phyloP scores from a whole-genome alignment of 1,284 basidiomycete genomes.

The Heterobasidion annosum region DNA sequence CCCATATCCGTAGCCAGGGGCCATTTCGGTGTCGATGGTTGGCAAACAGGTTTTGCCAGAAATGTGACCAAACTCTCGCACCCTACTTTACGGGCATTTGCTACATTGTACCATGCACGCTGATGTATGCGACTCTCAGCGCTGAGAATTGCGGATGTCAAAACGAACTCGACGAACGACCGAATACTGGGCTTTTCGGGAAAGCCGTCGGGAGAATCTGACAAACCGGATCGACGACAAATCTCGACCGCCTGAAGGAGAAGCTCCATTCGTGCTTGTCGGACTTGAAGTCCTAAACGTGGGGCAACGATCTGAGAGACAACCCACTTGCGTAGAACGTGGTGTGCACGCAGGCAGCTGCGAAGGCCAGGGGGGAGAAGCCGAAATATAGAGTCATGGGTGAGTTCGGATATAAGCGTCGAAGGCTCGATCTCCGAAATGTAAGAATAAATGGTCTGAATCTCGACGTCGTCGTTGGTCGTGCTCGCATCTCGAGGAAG shows the following conservation, averaged over 20 bases:
- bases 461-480: conserved; percentile 53
- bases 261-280: conserved; percentile 67
- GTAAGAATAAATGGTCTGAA: conserved; percentile 68
- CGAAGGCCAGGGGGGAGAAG: conserved; percentile 65
- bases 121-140: conserved; percentile 66
- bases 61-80: conserved; percentile 54
- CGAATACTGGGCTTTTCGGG: conserved; percentile 52
- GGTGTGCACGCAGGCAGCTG: conserved; percentile 65
- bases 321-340: conserved; percentile 69
- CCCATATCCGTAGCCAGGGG: conserved; percentile 65
- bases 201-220: conserved; percentile 17
- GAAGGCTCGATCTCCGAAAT: conserved; percentile 65
- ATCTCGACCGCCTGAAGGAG: conserved; percentile 64
- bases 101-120: conserved; percentile 66
- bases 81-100: conserved; percentile 42
- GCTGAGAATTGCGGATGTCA: conserved; percentile 63
- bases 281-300: conserved; percentile 45
- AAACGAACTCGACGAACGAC: conserved; percentile 69
- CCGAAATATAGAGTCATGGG: conserved; percentile 61
- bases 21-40: conserved; percentile 34
- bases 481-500: conserved; percentile 40
- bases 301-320: conserved; percentile 57
- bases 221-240: conserved; percentile 50
- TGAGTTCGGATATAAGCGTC: conserved; percentile 55
- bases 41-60: conserved; percentile 38